phyloP scores from a whole-genome alignment of 73 alveolate species.

The Blepharisma japonicum region DNA sequence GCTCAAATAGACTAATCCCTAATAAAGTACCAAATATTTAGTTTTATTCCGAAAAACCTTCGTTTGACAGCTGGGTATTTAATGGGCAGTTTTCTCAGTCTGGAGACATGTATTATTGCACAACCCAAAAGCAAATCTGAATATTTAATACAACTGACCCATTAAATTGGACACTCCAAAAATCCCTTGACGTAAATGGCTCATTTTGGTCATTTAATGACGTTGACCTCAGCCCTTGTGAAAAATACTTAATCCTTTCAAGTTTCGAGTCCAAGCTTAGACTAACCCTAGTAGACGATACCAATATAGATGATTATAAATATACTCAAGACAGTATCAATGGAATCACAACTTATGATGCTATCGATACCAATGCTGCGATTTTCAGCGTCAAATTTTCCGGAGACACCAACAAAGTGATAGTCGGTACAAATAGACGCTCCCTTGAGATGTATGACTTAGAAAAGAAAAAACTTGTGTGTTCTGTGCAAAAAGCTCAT shows the following conservation, averaged over 20 bases:
- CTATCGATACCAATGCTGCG: slow-evolving; percentile 36
- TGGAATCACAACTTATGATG: background rate
- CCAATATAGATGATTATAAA: background rate
- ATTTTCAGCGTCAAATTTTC: slow-evolving; percentile 62
- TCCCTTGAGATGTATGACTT: slow-evolving; percentile 51
- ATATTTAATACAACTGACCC: background rate
- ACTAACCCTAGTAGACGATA: background rate
- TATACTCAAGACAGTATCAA: background rate
- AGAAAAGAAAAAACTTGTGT: slow-evolving; percentile 35
- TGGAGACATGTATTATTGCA: background rate
- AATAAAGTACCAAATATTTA: no score
- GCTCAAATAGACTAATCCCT: no score
- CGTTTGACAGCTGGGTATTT: background rate
- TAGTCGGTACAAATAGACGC: slow-evolving; percentile 55
- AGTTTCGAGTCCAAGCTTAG: background rate
- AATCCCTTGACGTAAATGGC: background rate
- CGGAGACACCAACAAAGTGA: slow-evolving; percentile 57
- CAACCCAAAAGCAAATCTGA: background rate
- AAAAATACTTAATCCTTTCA: background rate
- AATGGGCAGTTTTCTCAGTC: slow-evolving; percentile 5
- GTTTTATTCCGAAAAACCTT: no score
- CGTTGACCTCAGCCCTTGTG: background rate
- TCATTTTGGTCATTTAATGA: background rate
- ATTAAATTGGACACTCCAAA: background rate
- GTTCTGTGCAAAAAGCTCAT: slow-evolving; percentile 52